Base-by-base conservation (phyloP, 2,329 filamentous ascomycete species). In the Alternaria metachromatica region DNA sequence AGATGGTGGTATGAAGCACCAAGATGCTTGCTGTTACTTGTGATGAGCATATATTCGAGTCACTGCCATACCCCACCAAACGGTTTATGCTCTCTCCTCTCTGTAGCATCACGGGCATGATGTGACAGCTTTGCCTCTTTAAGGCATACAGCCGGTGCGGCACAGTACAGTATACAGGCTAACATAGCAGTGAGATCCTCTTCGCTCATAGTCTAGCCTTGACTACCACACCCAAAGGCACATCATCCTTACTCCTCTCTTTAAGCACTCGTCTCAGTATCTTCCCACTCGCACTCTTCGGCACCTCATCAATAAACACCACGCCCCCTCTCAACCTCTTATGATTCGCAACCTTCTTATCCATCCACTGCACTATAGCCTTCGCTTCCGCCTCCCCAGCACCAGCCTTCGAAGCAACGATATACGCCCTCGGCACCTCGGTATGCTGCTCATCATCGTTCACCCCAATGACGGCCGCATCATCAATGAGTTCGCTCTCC, bases 201-300 rank as follows among this genome's bases (percentile, higher is more conserved):
- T 28, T 53, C 5, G 2, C 41, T 46, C 30, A 73, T 45, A 73
- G 50, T 45, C 63, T 73, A 10, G 70, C 63, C 54, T 59, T 65
- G 6, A 25, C 25, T 11, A 18, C 45, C 21, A 72, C 43, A n/a
- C 70, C 72, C 20, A 74, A 25, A 3, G 64, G 61, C 25, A 48
- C 55, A 63, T 74, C 72, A 9, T 41, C 46, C 23, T 67, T 69
- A 30, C 60, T 63, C 28, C 70, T 60, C 49, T 71, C 72, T 58
- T 74, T 74, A 20, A 74, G 43, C 33, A 74, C 28, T 2, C 72
- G 54, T 21, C 83, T 74, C 65, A 85, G 58, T 53, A 84, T 84
- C 78, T 85, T 85, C 5, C 83, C 83, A 58, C 78, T 81, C 13
- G 80, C 78, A 41, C 79, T 82, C 78, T 85, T 85, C 2, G 83